Percentiles rank a stretch among this genome's conserved stretches.
These are phyloP conservation scores for Podospora australis DNA, from an alignment of 495 filamentous ascomycete genomes.

Conservation along the genomic window DNA sequence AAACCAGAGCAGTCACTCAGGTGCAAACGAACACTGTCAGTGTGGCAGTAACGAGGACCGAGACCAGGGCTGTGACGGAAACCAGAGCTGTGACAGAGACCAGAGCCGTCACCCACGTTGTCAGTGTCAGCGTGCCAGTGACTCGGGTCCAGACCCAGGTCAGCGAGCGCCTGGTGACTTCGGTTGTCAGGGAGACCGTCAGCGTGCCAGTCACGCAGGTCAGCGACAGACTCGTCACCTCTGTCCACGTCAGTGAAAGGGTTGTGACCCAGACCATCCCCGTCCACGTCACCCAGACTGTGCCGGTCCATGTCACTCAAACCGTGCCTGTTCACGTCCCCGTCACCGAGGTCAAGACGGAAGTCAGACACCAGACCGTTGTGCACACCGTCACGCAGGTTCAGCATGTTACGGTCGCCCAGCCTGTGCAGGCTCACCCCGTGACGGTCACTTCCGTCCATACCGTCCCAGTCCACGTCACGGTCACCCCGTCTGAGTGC, in stretches of 20 bases:
- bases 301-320: constrained; percentile 1
- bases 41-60: neutral
- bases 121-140: neutral
- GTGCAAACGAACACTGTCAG: neutral
- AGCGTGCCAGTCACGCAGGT: constrained; percentile 1
- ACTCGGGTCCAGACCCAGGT: neutral
- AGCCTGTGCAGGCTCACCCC: neutral
- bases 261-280: constrained; percentile 1
- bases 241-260: neutral
- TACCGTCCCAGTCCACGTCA: neutral
- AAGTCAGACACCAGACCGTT: constrained; percentile 1
- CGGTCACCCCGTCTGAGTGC: neutral
- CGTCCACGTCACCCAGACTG: constrained; percentile 2
- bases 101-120: neutral
- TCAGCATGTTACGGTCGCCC: neutral
- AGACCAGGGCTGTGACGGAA: neutral
- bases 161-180: neutral
- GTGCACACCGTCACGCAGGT: neutral
- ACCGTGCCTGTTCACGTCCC: constrained; percentile 3
- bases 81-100: neutral
- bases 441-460: neutral
- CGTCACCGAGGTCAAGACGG: neutral
- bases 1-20: neutral
- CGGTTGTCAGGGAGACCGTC: no score
- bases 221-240: constrained; percentile 2